A percentile compares a stretch with the other conserved stretches of the same genome.
phyloP scores from a whole-genome alignment of 805 yeast genomes.

The Phaffomyces opuntiae region DNA sequence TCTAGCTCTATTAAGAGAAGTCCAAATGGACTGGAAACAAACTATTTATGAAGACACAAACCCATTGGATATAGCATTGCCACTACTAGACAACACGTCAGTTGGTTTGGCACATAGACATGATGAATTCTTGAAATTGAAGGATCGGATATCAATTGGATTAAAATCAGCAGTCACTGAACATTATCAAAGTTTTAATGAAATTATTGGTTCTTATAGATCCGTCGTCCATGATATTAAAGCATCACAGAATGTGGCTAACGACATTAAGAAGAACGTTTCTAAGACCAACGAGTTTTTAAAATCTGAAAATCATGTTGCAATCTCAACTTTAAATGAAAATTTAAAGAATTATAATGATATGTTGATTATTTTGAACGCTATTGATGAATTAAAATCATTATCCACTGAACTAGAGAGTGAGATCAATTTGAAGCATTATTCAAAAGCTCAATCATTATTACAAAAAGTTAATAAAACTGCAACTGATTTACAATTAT shows the following conservation, averaged over 20 bases:
- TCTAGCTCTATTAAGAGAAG: slow-evolving; percentile 20
- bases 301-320: slow-evolving; percentile 1
- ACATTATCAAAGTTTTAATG: slow-evolving; percentile 78
- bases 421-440: slow-evolving; percentile 61
- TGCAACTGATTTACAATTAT: slow-evolving; percentile 46
- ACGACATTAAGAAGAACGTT: slow-evolving; percentile 41
- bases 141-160: slow-evolving; percentile 46
- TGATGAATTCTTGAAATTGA: slow-evolving; percentile 58
- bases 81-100: slow-evolving; percentile 77
- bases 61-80: slow-evolving; percentile 79
- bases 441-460: slow-evolving; percentile 54
- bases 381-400: slow-evolving; percentile 51
- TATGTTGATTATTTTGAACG: slow-evolving; percentile 62
- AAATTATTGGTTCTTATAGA: slow-evolving; percentile 78
- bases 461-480: slow-evolving; percentile 37
- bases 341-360: slow-evolving; percentile 57
- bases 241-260: slow-evolving; percentile 56
- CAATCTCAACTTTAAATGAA: slow-evolving; percentile 40
- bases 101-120: slow-evolving; percentile 81
- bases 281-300: neutral
- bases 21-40: slow-evolving; percentile 42
- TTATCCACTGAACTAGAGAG: slow-evolving; percentile 61
- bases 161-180: slow-evolving; percentile 69
- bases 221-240: slow-evolving; percentile 55
- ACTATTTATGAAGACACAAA: slow-evolving; percentile 51